These are phyloP conservation scores for Aspergillus piperis DNA, from an alignment of 2,329 filamentous ascomycete species.

Conservation along the genomic window DNA sequence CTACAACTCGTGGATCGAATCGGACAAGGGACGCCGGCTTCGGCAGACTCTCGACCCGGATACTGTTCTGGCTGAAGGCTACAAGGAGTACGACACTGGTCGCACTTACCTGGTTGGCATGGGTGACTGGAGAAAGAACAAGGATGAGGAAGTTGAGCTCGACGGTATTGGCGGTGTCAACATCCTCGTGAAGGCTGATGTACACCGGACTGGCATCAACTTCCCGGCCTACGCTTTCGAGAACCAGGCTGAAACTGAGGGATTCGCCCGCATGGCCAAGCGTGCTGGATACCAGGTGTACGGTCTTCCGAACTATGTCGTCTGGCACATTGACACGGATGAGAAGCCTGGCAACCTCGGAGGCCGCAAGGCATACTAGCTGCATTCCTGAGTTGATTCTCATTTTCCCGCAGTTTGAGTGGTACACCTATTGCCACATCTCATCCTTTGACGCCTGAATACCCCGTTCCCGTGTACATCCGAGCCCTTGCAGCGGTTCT, in stretches of 20 bases:
- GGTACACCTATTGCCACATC: conserved; percentile 1
- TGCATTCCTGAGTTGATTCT: conserved; percentile 13
- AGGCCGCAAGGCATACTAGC: conserved; percentile 42
- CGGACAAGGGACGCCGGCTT: conserved; percentile 77
- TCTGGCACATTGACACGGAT: conserved; percentile 97
- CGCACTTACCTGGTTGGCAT: conserved; percentile 86
- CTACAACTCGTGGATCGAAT: conserved; percentile 99
- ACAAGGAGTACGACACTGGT: conserved; percentile 89
- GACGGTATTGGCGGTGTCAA: conserved; percentile 97
- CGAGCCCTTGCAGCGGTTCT: conserved; percentile 17
- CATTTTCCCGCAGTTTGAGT: background rate
- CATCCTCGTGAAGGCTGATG: conserved; percentile 96
- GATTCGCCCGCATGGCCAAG: conserved; percentile 98
- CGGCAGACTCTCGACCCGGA: conserved; percentile 74
- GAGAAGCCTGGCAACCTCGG: conserved; percentile 81
- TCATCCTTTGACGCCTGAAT: conserved; percentile 8
- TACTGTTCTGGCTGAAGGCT: conserved; percentile 86
- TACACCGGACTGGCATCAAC: conserved; percentile 95
- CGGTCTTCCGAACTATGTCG: conserved; percentile 93
- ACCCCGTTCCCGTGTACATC: conserved; percentile 22
- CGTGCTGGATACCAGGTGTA: conserved; percentile 89
- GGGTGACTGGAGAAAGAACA: conserved; percentile 90
- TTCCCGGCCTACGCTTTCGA: conserved; percentile 97
- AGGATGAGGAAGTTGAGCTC: conserved; percentile 86
- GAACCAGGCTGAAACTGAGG: conserved; percentile 98